Percentiles rank a stretch among this genome's conserved stretches.
Evolutionary conservation across 371 early-diverging fungal genomes (phyloP).

Genomic region (Rhizopus stolonifer): DNA sequence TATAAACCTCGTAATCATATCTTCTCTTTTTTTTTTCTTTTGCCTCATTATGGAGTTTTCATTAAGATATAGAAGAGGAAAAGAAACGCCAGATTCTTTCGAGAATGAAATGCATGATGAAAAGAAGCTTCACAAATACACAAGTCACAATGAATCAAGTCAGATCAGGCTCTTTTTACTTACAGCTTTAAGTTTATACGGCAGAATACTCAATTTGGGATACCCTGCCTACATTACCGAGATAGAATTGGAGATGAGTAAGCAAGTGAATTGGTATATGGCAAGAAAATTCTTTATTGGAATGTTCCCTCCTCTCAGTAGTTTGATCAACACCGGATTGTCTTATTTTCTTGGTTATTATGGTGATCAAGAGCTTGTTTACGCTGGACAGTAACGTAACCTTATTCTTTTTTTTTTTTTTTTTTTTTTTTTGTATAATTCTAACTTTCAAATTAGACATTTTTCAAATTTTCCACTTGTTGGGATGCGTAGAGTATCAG

Average conservation of each 20-base stretch:
- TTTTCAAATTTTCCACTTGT: conserved; percentile 28
- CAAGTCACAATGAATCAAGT: background rate
- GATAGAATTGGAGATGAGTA: conserved; percentile 25
- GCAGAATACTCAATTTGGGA: conserved; percentile 10
- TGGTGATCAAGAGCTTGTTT: conserved; percentile 79
- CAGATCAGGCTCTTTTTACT: conserved; percentile 5
- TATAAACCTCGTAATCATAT: too few species aligned
- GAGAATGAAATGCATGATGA: background rate
- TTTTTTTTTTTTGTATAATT: too few species aligned
- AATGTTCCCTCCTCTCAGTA: conserved; percentile 67
- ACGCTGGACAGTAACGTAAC: conserved; percentile 70
- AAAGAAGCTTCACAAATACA: conserved; percentile 8
- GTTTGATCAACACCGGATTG: conserved; percentile 79
- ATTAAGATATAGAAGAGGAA: conserved; percentile 16
- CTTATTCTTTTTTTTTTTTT: background rate
- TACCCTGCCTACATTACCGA: conserved; percentile 16
- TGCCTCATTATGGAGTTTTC: conserved; percentile 14
- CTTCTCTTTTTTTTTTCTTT: conserved; percentile 1
- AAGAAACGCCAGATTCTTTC: conserved; percentile 13
- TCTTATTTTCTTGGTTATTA: conserved; percentile 79
- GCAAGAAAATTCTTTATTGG: conserved; percentile 44
- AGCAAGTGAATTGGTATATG: conserved; percentile 43
- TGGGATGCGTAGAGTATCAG: conserved; percentile 25
- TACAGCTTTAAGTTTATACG: conserved; percentile 7
- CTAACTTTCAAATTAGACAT: too few species aligned